Base-by-base conservation (phyloP, 345 rosid genomes). In the Kandelia obovata region DNA sequence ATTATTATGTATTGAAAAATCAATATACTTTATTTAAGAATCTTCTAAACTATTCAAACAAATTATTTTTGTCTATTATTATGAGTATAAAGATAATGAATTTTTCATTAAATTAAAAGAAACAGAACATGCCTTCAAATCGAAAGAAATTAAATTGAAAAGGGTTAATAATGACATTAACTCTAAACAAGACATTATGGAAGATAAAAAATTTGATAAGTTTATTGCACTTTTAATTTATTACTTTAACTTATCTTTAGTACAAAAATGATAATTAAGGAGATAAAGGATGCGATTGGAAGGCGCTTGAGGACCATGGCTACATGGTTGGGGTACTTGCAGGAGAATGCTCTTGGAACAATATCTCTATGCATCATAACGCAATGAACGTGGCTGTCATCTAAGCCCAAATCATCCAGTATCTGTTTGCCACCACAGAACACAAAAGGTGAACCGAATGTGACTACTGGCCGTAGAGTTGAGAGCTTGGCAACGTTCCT, bases 311-410 rank as follows among this genome's bases (percentile, higher is more conserved):
- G 97, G 69, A 94, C 63, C 7, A 77, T 61, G 20, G 96, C 88
- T 15, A 94, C 86, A 71, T 94, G 98, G 85, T 79, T 84, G 20
- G 92, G 97, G 30, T 89, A 94, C 64, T 83, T 89, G 86, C 98
- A 94, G 58, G 98, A 87, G 85, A 91, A 94, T 53, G 98, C 97
- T 85, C 97, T 81, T 23, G 98, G 98, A 46, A 94, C 95, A 3
- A 91, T 94, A 75, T 94, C 98, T 73, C 97, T 81, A 55, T 94
- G 98, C 98, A 91, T 89, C 79, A 89, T 81, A 67, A 91, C 92
- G 61, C 81, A 81, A 7, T 83, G 89, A 51, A 88, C 74, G 69
- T 88, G 89, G 77, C 75, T 75, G 37, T 94, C 96, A 53, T 89
- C 97, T 80, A 94, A 69, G 28, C 95, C 97, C 68, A 94, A 71